phyloP scores from a whole-genome alignment of 139 green algal species.

The Diplosphaera chodatii region DNA sequence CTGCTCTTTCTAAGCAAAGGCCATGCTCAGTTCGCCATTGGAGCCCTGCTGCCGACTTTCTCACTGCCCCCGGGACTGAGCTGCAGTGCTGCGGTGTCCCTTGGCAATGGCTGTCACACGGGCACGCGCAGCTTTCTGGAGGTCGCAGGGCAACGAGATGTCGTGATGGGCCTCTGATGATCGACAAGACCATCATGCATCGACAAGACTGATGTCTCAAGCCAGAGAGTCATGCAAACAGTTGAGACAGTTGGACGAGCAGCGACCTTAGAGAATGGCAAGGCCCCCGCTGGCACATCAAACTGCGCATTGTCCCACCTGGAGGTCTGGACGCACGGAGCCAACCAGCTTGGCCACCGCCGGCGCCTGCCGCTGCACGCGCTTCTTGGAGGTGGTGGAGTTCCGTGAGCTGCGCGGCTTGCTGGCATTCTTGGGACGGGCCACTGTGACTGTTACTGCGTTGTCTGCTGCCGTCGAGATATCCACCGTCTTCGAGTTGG shows the following conservation, averaged over 20 bases:
- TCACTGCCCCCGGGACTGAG: background rate
- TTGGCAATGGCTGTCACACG: background rate
- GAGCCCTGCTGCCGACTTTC: no score
- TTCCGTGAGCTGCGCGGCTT: constrained; percentile 16
- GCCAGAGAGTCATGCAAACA: no score
- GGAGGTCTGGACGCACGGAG: constrained; percentile 33
- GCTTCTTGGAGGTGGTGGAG: constrained; percentile 33
- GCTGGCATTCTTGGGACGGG: constrained; percentile 37
- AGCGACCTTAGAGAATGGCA: no score
- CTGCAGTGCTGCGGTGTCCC: background rate
- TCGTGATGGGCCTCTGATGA: no score
- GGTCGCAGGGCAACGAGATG: background rate
- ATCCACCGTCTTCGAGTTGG: constrained; percentile 44
- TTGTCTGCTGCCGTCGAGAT: constrained; percentile 33
- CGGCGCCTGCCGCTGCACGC: constrained; percentile 24
- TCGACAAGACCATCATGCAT: no score
- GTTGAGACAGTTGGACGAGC: no score
- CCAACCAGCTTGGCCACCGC: constrained; percentile 11
- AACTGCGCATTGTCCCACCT: no score
- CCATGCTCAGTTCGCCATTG: no score
- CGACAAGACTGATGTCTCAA: no score
- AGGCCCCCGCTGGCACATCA: no score
- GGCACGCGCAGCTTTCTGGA: background rate
- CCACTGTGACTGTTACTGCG: constrained; percentile 12
- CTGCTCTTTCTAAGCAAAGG: no score